Conservation (phyloP, 768 basidiomycete genomes). For the Clitopilus passeckerianus region DNA sequence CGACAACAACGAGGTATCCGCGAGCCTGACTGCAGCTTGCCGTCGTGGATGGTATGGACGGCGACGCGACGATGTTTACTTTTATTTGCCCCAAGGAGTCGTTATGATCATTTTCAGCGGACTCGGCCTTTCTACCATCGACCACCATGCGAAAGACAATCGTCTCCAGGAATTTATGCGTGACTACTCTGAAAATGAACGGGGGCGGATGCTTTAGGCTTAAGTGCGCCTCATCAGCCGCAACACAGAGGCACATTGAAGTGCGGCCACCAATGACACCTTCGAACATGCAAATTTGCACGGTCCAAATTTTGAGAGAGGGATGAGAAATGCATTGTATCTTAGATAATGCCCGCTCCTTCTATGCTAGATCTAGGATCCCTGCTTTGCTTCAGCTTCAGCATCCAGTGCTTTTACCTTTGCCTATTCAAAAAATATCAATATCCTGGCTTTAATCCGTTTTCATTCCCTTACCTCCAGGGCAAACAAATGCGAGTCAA, state of each 20-base stretch:
- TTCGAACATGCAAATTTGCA: neutral
- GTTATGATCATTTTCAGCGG: neutral
- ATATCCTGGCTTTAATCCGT: neutral
- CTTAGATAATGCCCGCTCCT: too few species aligned
- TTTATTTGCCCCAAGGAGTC: constrained; percentile 7
- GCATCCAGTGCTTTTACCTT: neutral
- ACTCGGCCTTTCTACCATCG: neutral
- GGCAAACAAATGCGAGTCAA: constrained; percentile 72
- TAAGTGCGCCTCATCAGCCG: too few species aligned
- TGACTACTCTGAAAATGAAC: too few species aligned
- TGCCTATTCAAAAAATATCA: neutral
- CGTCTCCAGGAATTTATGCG: neutral
- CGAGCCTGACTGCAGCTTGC: constrained; percentile 6
- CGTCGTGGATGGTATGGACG: constrained; percentile 6
- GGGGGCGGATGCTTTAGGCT: too few species aligned
- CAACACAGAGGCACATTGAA: too few species aligned
- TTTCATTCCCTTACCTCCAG: constrained; percentile 54
- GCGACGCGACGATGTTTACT: constrained; percentile 13
- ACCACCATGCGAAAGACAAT: neutral
- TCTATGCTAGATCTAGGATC: too few species aligned
- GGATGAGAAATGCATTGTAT: too few species aligned
- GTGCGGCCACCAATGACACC: too few species aligned
- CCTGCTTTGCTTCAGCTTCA: neutral
- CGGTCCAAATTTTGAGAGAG: neutral
- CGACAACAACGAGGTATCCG: constrained; percentile 11